Evolutionary conservation across 2,329 filamentous ascomycete species (phyloP).

Genomic region (Magnaporthiopsis rhizophila): DNA sequence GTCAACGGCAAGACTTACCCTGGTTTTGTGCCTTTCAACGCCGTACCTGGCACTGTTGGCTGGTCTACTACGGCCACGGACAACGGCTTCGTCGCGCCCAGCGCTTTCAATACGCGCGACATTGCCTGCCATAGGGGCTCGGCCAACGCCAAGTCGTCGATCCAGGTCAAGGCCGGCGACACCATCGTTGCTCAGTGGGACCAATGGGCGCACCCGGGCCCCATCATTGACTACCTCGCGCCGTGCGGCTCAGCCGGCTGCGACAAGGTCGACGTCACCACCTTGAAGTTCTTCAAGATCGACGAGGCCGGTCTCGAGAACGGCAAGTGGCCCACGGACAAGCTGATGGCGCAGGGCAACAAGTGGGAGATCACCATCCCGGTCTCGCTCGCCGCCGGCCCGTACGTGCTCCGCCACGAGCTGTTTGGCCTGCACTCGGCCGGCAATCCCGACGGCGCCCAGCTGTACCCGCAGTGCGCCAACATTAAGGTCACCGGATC

Average conservation of each 20-base stretch:
- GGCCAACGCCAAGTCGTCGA: conserved; percentile 20
- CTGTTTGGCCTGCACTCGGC: conserved; percentile 35
- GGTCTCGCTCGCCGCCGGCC: conserved; percentile 16
- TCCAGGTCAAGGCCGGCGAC: conserved; percentile 28
- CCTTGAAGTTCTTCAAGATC: conserved; percentile 15
- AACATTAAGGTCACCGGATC: conserved; percentile 20
- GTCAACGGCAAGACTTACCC: not conserved
- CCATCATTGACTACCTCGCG: conserved; percentile 57
- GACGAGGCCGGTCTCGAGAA: conserved; percentile 17
- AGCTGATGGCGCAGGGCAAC: conserved; percentile 41
- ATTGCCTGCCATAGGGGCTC: conserved; percentile 39
- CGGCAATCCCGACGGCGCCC: conserved; percentile 17
- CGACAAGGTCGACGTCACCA: conserved; percentile 10
- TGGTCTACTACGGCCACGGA: conserved; percentile 35
- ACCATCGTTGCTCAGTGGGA: conserved; percentile 33
- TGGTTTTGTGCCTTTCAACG: conserved; percentile 6
- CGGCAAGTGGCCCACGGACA: conserved; percentile 27
- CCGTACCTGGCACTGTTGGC: conserved; percentile 28
- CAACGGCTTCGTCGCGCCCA: conserved; percentile 41
- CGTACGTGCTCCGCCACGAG: conserved; percentile 35
- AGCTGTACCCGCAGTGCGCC: conserved; percentile 23
- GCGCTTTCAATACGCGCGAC: conserved; percentile 28
- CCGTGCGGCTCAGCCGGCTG: conserved; percentile 10
- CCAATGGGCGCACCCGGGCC: conserved; percentile 36
- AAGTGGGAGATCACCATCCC: conserved; percentile 28